Base-by-base conservation (phyloP, 2,329 filamentous ascomycete species). In the Coniochaeta pulveracea region DNA sequence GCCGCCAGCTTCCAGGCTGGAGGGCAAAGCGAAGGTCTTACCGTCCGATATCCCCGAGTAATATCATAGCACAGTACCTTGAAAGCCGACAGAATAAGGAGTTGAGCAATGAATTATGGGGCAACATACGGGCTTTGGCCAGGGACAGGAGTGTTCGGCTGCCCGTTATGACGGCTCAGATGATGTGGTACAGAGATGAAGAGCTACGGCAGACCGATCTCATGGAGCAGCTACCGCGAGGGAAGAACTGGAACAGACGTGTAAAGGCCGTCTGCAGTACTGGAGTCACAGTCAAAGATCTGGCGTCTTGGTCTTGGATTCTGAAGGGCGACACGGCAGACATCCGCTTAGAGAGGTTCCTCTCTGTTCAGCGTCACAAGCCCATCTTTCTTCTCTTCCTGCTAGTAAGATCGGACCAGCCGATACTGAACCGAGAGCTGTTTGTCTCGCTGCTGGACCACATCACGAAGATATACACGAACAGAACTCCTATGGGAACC, bases 261-360 rank as follows among this genome's bases (percentile, higher is more conserved):
- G 38, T 61, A 6, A 43, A 47, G 18, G 43, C 41, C 14, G 34
- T 61, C 8, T 44, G 44, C 3, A 37, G 35, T 25, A 56, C 50
- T 30, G 59, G 57, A 5, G 48, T 56, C 38, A 42, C 44, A 2
- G 46, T 46, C 35, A 44, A 44, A 2, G 50, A 61, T 24, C 31
- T 63, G 19, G 49, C 52, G 10, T 53, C 56, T 24, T 64, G 61
- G 60, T 35, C 55, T 25, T 62, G 57, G 58, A 58, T 65, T 16
- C 30, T 65, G 12, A 49, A 46, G 1, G 55, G 47, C 0, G 37
- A 49, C 6, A 42, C 52, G 29, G 49, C 51, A 6, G 60, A 63
- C 34, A 42, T 33, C 25, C 53, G 54, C 10, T 44, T 58, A 6
- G 40, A 52, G 27, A 52, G 60, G 9, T 50, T 64, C 15, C 32